A percentile compares a stretch with the other conserved stretches of the same genome.
These are phyloP conservation scores for Myriosclerotinia scirpicola DNA, from an alignment of 2,329 filamentous ascomycete species.

Conservation along the genomic window DNA sequence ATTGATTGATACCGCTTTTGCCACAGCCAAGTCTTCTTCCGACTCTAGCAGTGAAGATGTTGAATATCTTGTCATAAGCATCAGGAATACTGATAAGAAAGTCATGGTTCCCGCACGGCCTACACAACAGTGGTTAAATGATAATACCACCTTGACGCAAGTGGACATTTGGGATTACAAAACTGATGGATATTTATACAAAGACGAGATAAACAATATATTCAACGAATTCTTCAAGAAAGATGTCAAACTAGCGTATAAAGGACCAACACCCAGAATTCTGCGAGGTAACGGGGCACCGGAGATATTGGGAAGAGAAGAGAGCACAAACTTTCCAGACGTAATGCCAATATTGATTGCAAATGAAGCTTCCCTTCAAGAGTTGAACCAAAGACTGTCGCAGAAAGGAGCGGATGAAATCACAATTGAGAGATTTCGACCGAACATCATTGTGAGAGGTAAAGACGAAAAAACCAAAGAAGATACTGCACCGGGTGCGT, in stretches of 20 bases:
- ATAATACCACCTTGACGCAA: conserved; percentile 50
- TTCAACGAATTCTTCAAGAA: conserved; percentile 58
- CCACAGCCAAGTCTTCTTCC: conserved; percentile 7
- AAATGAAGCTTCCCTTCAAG: conserved; percentile 54
- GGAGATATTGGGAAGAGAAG: conserved; percentile 52
- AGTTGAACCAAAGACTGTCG: conserved; percentile 56
- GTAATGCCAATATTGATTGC: conserved; percentile 57
- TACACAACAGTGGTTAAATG: conserved; percentile 51
- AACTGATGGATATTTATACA: conserved; percentile 58
- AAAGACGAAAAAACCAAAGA: conserved; percentile 43
- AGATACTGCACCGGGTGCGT: conserved; percentile 36
- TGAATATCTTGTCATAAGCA: conserved; percentile 51
- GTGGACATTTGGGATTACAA: conserved; percentile 60
- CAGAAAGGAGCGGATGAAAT: conserved; percentile 48
- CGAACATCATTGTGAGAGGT: conserved; percentile 61
- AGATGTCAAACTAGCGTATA: conserved; percentile 59
- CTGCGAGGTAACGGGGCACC: conserved; percentile 57
- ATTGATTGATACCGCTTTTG: conserved; percentile 46
- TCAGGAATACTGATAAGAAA: conserved; percentile 42
- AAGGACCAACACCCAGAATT: conserved; percentile 57
- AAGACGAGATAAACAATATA: conserved; percentile 49
- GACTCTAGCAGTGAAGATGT: conserved; percentile 37
- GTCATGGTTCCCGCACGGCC: conserved; percentile 58
- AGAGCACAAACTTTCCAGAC: conserved; percentile 59
- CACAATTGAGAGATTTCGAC: conserved; percentile 61